These are phyloP conservation scores for Polyporus arcularius DNA, from an alignment of 768 basidiomycete genomes.

Conservation along the genomic window DNA sequence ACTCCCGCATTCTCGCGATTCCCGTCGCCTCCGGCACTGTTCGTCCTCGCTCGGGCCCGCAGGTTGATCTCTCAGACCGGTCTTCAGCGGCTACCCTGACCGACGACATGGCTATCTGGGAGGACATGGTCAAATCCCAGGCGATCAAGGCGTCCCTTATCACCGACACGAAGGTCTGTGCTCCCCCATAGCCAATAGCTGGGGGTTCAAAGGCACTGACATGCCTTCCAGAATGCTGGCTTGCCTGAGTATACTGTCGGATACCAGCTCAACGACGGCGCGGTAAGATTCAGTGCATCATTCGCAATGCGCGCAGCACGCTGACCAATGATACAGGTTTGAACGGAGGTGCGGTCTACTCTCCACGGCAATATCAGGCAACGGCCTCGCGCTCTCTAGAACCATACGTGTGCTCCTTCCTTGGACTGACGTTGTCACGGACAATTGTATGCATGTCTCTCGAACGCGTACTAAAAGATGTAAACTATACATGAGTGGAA, in stretches of 20 bases:
- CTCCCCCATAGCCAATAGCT: neutral
- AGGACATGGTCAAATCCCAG: conserved; percentile 4
- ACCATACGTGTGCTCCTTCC: too few species aligned
- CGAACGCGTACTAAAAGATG: too few species aligned
- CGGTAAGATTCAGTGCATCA: neutral
- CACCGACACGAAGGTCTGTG: neutral
- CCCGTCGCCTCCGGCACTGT: neutral
- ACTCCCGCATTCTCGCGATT: neutral
- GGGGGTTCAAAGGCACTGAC: neutral
- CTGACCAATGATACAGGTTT: too few species aligned
- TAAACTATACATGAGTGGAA: too few species aligned
- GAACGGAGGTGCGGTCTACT: too few species aligned
- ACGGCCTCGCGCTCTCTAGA: too few species aligned
- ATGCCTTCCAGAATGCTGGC: neutral
- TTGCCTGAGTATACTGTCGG: neutral
- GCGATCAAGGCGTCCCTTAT: neutral
- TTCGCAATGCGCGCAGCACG: too few species aligned
- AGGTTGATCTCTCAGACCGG: neutral
- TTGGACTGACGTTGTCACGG: too few species aligned
- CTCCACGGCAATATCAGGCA: too few species aligned
- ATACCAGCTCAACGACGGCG: neutral
- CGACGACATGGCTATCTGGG: neutral
- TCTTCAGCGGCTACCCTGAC: conserved; percentile 11
- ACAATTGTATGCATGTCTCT: too few species aligned
- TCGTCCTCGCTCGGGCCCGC: neutral